These are phyloP conservation scores for Pyrenochaeta sp. DNA, from an alignment of 2,329 filamentous ascomycete genomes.

Conservation along the genomic window DNA sequence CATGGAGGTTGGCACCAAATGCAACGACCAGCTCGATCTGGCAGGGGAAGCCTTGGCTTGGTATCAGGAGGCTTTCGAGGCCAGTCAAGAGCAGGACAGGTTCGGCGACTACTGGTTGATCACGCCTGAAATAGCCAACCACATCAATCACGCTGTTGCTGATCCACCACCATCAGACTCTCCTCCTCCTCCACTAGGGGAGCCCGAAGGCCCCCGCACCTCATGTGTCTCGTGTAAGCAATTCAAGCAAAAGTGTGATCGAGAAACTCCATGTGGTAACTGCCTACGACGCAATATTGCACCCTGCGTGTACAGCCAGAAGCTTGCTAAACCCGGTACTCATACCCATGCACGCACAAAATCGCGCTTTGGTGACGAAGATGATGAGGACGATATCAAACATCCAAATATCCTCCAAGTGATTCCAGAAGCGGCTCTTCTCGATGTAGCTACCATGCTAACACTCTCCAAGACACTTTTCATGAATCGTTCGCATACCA, in stretches of 20 bases:
- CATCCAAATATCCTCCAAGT: slow-evolving; percentile 30
- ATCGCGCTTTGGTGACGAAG: too few relatives aligned
- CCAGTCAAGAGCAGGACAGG: slow-evolving; percentile 64
- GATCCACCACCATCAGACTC: slow-evolving; percentile 24
- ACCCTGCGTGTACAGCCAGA: slow-evolving; percentile 15
- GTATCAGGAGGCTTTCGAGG: slow-evolving; percentile 71
- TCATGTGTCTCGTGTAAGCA: slow-evolving; percentile 18
- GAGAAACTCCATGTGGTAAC: slow-evolving; percentile 15
- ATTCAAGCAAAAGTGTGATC: slow-evolving; percentile 19
- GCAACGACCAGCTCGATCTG: slow-evolving; percentile 71
- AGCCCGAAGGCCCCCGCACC: slow-evolving; percentile 13
- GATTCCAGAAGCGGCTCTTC: slow-evolving; percentile 45
- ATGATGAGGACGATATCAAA: slow-evolving; percentile 8
- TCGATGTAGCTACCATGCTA: slow-evolving; percentile 40
- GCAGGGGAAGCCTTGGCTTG: slow-evolving; percentile 72
- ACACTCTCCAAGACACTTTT: slow-evolving; percentile 43
- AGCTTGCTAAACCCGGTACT: slow-evolving; percentile 1
- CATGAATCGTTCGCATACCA: slow-evolving; percentile 44
- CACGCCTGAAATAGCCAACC: slow-evolving; percentile 47
- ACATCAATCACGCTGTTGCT: slow-evolving; percentile 41
- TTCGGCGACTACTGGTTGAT: slow-evolving; percentile 76
- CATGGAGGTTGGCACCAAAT: slow-evolving; percentile 72
- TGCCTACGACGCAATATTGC: slow-evolving; percentile 10
- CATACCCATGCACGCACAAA: background rate
- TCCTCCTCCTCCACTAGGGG: slow-evolving; percentile 14